Conservation (phyloP, 495 filamentous ascomycete species). For the Ascodesmis nigricans region DNA sequence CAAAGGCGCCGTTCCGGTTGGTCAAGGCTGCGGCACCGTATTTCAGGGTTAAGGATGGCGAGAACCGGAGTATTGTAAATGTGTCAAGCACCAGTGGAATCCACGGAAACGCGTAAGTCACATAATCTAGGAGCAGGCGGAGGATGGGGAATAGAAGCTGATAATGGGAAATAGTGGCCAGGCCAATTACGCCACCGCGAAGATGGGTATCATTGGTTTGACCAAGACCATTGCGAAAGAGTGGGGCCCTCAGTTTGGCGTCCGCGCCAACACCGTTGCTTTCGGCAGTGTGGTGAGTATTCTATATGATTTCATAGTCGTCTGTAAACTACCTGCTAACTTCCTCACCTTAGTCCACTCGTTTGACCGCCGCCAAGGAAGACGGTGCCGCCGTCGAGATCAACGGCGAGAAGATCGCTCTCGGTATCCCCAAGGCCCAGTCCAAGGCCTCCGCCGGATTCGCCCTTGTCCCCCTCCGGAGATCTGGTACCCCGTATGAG, state of each 20-base stretch:
- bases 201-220: slow-evolving; percentile 57
- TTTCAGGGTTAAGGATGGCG: slow-evolving; percentile 68
- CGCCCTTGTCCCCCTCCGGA: slow-evolving; percentile 51
- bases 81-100: slow-evolving; percentile 58
- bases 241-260: slow-evolving; percentile 70
- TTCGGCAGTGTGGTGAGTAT: slow-evolving; percentile 48
- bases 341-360: slow-evolving; percentile 34
- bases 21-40: slow-evolving; percentile 58
- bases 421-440: slow-evolving; percentile 39
- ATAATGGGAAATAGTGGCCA: slow-evolving; percentile 40
- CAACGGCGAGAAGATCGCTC: slow-evolving; percentile 50
- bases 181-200: slow-evolving; percentile 64
- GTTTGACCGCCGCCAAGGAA: slow-evolving; percentile 62
- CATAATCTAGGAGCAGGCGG: too few species aligned
- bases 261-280: slow-evolving; percentile 62
- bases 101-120: slow-evolving; percentile 42
- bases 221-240: slow-evolving; percentile 80
- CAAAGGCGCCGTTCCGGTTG: slow-evolving; percentile 63
- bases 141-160: too few species aligned
- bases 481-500: slow-evolving; percentile 55
- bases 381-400: slow-evolving; percentile 53
- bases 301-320: too few species aligned
- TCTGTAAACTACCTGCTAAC: too few species aligned
- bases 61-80: slow-evolving; percentile 56
- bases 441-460: slow-evolving; percentile 24